A percentile compares a stretch with the other conserved stretches of the same genome.
phyloP scores from a whole-genome alignment of 192 early-diverging fungal genomes.

The Coemansia sp. region DNA sequence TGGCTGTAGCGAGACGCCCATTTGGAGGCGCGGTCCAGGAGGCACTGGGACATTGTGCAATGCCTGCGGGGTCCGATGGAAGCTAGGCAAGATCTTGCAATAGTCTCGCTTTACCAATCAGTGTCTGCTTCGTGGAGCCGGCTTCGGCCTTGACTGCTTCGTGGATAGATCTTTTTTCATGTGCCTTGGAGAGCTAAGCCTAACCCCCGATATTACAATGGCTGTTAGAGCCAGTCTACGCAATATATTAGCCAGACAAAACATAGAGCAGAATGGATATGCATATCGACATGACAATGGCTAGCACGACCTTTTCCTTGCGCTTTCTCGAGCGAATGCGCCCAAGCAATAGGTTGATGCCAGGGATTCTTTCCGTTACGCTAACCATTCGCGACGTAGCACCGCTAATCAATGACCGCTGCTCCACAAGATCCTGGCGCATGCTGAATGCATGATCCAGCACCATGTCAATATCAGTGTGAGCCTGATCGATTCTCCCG shows the following conservation, averaged over 20 bases:
- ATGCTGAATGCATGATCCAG: conserved; percentile 52
- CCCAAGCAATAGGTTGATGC: conserved; percentile 48
- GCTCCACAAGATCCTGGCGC: conserved; percentile 41
- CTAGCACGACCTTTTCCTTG: conserved; percentile 50
- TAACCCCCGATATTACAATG: too few species aligned
- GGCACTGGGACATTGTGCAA: conserved; percentile 75
- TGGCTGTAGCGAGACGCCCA: conserved; percentile 65
- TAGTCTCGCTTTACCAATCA: not conserved
- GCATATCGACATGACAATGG: conserved; percentile 39
- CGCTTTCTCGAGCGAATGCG: conserved; percentile 51
- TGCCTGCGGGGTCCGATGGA: conserved; percentile 82
- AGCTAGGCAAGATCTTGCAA: conserved; percentile 69
- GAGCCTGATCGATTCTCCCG: conserved; percentile 41
- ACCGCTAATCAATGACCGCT: conserved; percentile 29
- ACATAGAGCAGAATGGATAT: conserved; percentile 41
- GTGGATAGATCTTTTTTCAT: too few species aligned
- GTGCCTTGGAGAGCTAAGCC: too few species aligned
- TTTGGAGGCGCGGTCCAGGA: conserved; percentile 74
- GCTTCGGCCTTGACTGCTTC: too few species aligned
- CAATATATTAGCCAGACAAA: conserved; percentile 12
- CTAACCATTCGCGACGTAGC: conserved; percentile 31
- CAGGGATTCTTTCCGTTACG: conserved; percentile 47
- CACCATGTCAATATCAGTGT: conserved; percentile 51
- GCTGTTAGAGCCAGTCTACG: too few species aligned
- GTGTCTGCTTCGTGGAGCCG: too few species aligned